Evolutionary conservation across 2,329 filamentous ascomycete genomes (phyloP).

Genomic region (Colletotrichum falcatum): DNA sequence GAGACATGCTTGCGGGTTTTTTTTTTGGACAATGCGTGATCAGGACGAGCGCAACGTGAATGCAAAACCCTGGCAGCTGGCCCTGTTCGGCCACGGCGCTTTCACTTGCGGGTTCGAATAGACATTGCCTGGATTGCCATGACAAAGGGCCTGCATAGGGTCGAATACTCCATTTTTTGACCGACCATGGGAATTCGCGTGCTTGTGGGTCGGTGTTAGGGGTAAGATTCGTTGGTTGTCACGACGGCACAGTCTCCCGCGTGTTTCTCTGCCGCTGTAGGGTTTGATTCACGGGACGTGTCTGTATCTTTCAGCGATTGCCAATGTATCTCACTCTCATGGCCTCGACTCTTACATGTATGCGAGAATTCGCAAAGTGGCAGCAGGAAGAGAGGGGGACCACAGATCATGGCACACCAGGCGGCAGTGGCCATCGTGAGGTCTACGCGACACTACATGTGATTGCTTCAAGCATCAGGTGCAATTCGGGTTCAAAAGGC

Average conservation of each 20-base stretch:
- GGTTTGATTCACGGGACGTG: neutral
- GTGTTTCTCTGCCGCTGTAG: neutral
- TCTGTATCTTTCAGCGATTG: neutral
- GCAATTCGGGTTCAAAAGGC: neutral
- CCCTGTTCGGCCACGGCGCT: neutral
- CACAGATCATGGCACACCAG: neutral
- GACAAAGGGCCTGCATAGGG: neutral
- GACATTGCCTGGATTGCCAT: neutral
- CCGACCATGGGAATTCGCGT: neutral
- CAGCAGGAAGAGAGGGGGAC: neutral
- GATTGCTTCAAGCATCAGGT: neutral
- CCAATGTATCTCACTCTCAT: neutral
- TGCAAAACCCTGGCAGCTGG: neutral
- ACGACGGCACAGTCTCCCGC: slow-evolving; percentile 17
- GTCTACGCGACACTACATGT: neutral
- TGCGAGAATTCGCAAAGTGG: neutral
- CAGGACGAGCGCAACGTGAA: neutral
- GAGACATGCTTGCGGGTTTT: neutral
- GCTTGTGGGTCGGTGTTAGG: neutral
- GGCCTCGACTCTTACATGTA: neutral
- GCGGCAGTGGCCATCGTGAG: neutral
- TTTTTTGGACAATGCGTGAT: neutral
- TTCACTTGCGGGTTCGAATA: neutral
- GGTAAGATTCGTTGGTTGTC: neutral
- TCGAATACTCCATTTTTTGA: neutral